Evolutionary conservation across 331 rosid species (phyloP).

Genomic region (Quercus tomentella): DNA sequence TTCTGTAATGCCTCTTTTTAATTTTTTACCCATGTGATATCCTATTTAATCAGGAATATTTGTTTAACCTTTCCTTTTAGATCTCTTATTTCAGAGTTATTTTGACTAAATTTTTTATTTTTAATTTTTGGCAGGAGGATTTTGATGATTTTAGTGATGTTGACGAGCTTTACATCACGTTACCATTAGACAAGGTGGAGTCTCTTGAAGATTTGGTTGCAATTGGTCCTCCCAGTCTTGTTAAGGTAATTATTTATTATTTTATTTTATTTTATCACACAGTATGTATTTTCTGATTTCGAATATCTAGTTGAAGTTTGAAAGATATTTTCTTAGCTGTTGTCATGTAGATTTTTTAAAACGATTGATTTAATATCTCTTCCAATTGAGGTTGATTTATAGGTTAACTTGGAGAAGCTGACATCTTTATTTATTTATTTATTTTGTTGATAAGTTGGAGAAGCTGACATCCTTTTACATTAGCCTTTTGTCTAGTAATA

Average conservation of each 20-base stretch:
- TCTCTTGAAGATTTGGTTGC: constrained; percentile 86
- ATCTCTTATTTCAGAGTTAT: background rate
- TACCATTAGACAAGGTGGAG: constrained; percentile 92
- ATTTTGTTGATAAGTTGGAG: background rate
- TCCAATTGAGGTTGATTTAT: background rate
- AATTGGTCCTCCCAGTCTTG: constrained; percentile 68
- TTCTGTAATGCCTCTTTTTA: constrained; percentile 1
- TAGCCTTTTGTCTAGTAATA: background rate
- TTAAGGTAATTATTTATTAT: constrained; percentile 48
- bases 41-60: background rate
- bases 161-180: constrained; percentile 81
- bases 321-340: background rate
- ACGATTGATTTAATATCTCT: background rate
- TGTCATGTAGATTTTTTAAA: background rate
- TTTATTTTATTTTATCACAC: background rate
- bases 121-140: constrained; percentile 61
- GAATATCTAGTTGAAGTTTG: background rate
- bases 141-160: constrained; percentile 88
- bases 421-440: background rate
- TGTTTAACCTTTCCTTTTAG: background rate
- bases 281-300: background rate
- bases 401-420: background rate
- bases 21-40: background rate
- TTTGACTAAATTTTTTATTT: background rate
- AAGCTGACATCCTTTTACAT: background rate